phyloP scores from a whole-genome alignment of 1,284 basidiomycete species.

The Trametes sp. region DNA sequence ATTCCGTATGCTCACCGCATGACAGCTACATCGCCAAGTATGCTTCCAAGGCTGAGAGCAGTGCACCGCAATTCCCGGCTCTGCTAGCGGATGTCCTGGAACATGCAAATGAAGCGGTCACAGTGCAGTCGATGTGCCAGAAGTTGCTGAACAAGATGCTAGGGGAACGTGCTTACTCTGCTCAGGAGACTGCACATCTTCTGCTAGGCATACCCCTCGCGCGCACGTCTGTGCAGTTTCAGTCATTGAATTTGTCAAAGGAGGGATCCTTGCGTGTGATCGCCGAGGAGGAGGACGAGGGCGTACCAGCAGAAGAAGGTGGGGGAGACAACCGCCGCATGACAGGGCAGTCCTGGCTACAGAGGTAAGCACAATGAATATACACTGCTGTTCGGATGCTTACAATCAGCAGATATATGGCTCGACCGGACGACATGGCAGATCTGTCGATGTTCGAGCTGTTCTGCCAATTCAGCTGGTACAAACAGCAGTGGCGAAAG shows the following conservation, averaged over 20 bases:
- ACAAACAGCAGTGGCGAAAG: not conserved
- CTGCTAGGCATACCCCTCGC: slow-evolving; percentile 32
- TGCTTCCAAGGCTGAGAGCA: slow-evolving; percentile 4
- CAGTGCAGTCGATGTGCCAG: slow-evolving; percentile 11
- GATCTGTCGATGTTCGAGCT: not conserved
- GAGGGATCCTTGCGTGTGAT: not conserved
- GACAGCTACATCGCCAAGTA: slow-evolving; percentile 10
- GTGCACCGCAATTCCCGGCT: slow-evolving; percentile 1
- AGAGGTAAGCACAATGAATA: not conserved
- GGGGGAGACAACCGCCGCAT: not conserved
- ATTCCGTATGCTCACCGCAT: not conserved
- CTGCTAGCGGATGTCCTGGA: not conserved
- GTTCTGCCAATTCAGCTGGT: not conserved
- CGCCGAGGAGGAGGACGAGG: not conserved
- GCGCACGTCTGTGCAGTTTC: slow-evolving; percentile 15
- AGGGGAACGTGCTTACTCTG: slow-evolving; percentile 29
- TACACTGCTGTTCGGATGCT: no score
- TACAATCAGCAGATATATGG: slow-evolving; percentile 4
- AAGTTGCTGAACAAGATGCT: slow-evolving; percentile 37
- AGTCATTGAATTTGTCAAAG: slow-evolving; percentile 1
- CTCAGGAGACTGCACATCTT: slow-evolving; percentile 33
- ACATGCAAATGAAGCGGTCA: not conserved
- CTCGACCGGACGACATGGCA: not conserved
- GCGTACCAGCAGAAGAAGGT: no score
- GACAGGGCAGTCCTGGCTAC: slow-evolving; percentile 2